Evolutionary conservation across 108 stramenopile genomes (phyloP), one percentile per base, ranked within the genome.

Genomic region (Fistulifera solaris): DNA sequence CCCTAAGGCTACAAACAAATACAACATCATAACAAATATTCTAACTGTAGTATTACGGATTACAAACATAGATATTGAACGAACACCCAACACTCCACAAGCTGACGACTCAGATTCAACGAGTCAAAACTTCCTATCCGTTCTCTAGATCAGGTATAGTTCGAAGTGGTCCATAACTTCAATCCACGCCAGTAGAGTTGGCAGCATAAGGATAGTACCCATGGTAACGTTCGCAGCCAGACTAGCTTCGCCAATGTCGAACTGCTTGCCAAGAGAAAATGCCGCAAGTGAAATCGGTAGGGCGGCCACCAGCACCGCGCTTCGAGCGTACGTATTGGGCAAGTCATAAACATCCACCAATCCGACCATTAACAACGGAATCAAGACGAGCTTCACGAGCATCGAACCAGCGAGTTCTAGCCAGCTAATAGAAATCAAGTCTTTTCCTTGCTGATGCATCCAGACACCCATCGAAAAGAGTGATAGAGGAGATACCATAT

Each of bases 391-490:
- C 48, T 73, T 73, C 28, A 59, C 59, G 27, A 68, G 14, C 72
- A 73, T 73, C 45, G 52, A 73, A 12, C 68, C 17, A 21, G 35
- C 31, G 12, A 62, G 24, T 48, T 54, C 22, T 21, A 19, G 1
- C 17, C 54, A 0, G 1, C 38, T 22, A n/a, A 73, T 67, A 11
- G 38, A 17, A 0, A 65, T 15, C 24, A 71, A 40, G 19, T 61
- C 12, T 6, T 21, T 27, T n/a, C 58, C 63, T 57, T 68, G 57
- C 5, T 45, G 7, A 14, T 73, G 58, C 67, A 73, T 66, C 72
- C 72, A 73, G 11, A 68, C 23, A 38, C 67, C 72, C 72, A 73
- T 73, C 22, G 67, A 45, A 54, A 73, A 53, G 15, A 68, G 46
- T 25, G 65, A 54, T 0, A 73, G 23, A 12, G 67, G 67, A 17